Base-by-base conservation (phyloP, 2,329 filamentous ascomycete species). In the Pseudogymnoascus sp. region DNA sequence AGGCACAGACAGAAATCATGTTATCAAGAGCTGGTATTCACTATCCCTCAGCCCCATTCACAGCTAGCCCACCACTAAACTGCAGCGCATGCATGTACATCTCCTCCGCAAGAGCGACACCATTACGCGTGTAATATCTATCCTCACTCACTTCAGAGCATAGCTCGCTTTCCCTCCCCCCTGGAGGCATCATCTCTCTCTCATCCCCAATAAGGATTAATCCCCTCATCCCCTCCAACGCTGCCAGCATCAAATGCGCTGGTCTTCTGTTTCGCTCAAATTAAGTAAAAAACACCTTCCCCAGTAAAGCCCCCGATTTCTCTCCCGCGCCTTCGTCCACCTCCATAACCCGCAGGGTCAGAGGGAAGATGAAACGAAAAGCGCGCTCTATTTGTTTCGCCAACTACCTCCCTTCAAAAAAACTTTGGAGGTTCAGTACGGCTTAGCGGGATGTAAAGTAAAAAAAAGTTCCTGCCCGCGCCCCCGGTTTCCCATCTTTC, bases 1-100 rank as follows among this genome's bases (percentile, higher is more conserved):
- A 13, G 2, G 25, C 55, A 39, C 18, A 35, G 9, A 35, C 9
- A 37, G 15, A 40, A 7, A 59, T 59, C 36, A 40, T 40, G 55
- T 36, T 59, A 40, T 59, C 33, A 39, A 36, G 55, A 36, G 55
- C 55, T 40, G 55, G 55, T 40, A 59, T 59, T 40, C 29, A 59
- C 55, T 40, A 59, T 59, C 55, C 55, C 55, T 36, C 55, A 40
- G 55, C 36, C 36, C 33, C 12, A 21, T n/a, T 27, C 36, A 25
- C 36, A 25, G 33, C 36, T n/a, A 59, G 21, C 18, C 25, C 55
- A 18, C 21, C 18, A 59, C 33, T 59, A 36, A 40, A 36, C 18
- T 36, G 55, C 29, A 39, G 55, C 55, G 29, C 55, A 36, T 18
- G 33, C 33, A 40, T 59, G 55, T 18, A 18, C 36, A 52, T 9